phyloP scores from a whole-genome alignment of 2,329 filamentous ascomycete species.

The Penicillium thymicola region DNA sequence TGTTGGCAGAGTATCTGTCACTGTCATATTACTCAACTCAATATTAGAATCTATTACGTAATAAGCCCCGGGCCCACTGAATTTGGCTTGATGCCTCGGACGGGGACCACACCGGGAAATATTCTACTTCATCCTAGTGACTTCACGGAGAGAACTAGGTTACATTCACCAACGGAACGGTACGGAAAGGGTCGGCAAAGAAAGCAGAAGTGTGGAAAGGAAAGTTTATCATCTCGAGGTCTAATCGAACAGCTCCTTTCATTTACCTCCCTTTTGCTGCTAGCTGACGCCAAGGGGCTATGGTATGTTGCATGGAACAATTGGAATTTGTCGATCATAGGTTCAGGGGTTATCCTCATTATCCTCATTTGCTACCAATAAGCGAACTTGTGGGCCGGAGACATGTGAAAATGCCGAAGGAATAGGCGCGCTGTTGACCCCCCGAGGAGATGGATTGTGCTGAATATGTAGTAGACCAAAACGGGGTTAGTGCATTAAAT shows the following conservation, averaged over 20 bases:
- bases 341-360: no score
- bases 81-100: not conserved
- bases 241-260: not conserved
- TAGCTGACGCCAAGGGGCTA: not conserved
- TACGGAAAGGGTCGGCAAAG: not conserved
- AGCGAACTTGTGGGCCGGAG: not conserved
- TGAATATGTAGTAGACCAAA: not conserved
- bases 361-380: not conserved
- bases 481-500: not conserved
- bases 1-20: not conserved
- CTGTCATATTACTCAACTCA: not conserved
- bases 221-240: not conserved
- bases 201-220: not conserved
- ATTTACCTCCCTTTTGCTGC: not conserved
- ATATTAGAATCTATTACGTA: not conserved
- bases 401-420: not conserved
- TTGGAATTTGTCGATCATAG: not conserved
- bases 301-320: not conserved
- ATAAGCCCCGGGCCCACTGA: not conserved
- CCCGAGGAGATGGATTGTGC: no score
- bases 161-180: no score
- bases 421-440: not conserved
- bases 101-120: not conserved
- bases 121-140: not conserved
- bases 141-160: not conserved